Evolutionary conservation across 1,284 basidiomycete genomes (phyloP).

Genomic region (Mycosarcoma mackinlayi): DNA sequence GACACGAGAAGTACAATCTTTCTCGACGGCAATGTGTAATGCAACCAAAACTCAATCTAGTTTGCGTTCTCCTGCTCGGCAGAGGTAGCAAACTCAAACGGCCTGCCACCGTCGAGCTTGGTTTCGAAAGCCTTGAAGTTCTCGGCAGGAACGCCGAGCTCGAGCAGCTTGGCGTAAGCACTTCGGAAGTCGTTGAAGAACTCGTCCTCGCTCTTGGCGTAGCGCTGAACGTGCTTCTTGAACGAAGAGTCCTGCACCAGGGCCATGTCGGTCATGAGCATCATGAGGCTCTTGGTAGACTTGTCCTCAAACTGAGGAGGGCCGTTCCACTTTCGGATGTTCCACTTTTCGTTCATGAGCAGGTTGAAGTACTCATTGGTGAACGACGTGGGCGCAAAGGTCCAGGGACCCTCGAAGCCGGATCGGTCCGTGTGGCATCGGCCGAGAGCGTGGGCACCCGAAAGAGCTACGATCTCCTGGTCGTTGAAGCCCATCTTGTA

Average conservation of each 20-base stretch:
- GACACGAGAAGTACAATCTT: background rate
- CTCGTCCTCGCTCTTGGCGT: constrained; percentile 65
- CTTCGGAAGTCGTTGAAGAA: constrained; percentile 66
- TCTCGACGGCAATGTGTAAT: background rate
- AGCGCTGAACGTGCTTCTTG: constrained; percentile 61
- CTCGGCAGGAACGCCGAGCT: constrained; percentile 65
- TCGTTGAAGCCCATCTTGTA: constrained; percentile 79
- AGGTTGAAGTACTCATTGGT: constrained; percentile 92
- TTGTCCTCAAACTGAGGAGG: constrained; percentile 95
- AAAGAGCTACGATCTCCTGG: constrained; percentile 83
- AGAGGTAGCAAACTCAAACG: constrained; percentile 47
- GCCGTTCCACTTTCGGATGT: constrained; percentile 84
- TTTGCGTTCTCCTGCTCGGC: constrained; percentile 58
- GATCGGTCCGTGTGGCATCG: constrained; percentile 80
- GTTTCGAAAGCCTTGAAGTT: constrained; percentile 60
- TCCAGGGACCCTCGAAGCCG: constrained; percentile 67
- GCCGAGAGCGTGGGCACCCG: constrained; percentile 92
- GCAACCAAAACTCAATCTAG: constrained; percentile 12
- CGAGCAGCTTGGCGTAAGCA: constrained; percentile 57
- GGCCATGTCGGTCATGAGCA: constrained; percentile 72
- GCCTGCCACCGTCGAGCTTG: constrained; percentile 47
- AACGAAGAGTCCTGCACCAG: constrained; percentile 59
- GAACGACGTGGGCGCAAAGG: constrained; percentile 77
- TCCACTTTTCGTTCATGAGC: constrained; percentile 83
- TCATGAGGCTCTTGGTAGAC: constrained; percentile 88